Percentiles rank a stretch among this genome's conserved stretches.
Evolutionary conservation across 345 rosid species (phyloP).

Genomic region (Eucalyptus brandiana): DNA sequence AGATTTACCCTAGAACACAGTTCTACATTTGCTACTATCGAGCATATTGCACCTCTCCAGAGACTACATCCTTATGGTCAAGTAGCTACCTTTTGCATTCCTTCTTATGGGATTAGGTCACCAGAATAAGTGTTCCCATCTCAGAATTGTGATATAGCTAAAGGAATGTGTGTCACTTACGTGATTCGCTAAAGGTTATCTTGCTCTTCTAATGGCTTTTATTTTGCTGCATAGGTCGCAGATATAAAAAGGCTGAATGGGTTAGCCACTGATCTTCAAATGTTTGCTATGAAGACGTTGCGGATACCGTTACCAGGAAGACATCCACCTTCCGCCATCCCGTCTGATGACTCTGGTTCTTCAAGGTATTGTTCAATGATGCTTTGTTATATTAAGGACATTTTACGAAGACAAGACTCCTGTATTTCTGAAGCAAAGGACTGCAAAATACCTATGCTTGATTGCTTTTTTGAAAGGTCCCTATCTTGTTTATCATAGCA

Average conservation of each 20-base stretch:
- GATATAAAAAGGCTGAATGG: conserved; percentile 54
- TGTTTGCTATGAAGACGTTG: conserved; percentile 51
- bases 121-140: not conserved
- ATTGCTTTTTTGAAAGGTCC: not conserved
- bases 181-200: not conserved
- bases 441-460: not conserved
- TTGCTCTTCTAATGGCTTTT: not conserved
- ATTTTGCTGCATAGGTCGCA: conserved; percentile 25
- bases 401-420: not conserved
- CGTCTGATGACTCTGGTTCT: conserved; percentile 15
- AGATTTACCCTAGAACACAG: not conserved
- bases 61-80: not conserved
- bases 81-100: not conserved
- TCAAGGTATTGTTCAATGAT: conserved; percentile 2
- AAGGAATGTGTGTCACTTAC: not conserved
- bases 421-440: not conserved
- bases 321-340: conserved; percentile 38
- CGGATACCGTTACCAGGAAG: conserved; percentile 55
- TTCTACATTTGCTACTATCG: not conserved
- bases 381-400: not conserved
- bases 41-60: not conserved
- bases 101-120: not conserved
- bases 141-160: not conserved
- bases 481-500: not conserved
- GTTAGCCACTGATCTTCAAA: conserved; percentile 64